A percentile compares a stretch with the other conserved stretches of the same genome.
Evolutionary conservation across 129 eudicot genomes (phyloP).

Genomic region (Solidago caesia): DNA sequence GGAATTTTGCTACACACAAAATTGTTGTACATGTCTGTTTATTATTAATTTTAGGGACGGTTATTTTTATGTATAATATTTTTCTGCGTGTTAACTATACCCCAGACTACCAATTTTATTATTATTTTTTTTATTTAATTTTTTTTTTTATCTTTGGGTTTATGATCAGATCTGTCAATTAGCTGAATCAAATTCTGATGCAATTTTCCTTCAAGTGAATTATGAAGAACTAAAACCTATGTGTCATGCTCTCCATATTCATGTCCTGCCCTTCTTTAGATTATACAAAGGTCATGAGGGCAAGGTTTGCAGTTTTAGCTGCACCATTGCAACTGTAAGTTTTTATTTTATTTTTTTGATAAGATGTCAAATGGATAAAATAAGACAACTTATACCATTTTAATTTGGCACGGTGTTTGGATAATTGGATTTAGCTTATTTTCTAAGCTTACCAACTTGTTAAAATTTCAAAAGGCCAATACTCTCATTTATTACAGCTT

Average conservation of each 20-base stretch:
- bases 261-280: constrained; percentile 92
- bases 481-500: no score
- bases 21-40: neutral
- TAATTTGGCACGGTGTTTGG: no score
- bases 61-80: no score
- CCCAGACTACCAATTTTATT: neutral
- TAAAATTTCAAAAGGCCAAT: no score
- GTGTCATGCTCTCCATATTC: constrained; percentile 67
- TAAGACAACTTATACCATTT: no score
- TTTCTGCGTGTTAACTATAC: neutral
- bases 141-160: neutral
- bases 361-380: neutral
- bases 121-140: neutral
- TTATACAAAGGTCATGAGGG: constrained; percentile 87
- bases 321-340: constrained; percentile 78
- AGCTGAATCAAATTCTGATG: constrained; percentile 79
- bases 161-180: constrained; percentile 69
- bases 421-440: no score
- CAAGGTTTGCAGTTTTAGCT: constrained; percentile 84
- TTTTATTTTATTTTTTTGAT: neutral
- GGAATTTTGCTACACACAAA: neutral
- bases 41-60: no score
- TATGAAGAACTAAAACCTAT: constrained; percentile 69
- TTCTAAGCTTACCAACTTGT: no score
- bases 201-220: constrained; percentile 79